phyloP scores from a whole-genome alignment of 768 basidiomycete species.

The Suillus paluster region DNA sequence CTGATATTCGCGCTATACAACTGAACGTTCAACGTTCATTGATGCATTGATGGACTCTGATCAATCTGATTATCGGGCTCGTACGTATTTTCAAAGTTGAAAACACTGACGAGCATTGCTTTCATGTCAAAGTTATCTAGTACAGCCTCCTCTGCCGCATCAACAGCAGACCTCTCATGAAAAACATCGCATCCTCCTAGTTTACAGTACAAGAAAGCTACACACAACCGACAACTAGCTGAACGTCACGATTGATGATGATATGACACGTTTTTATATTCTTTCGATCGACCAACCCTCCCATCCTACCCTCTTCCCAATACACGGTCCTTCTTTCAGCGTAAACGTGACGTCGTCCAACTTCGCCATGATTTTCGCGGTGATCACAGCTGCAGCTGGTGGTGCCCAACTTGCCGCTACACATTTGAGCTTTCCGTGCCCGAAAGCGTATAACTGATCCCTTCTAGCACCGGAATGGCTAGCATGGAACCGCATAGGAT shows the following conservation, averaged over 20 bases:
- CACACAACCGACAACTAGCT: background rate
- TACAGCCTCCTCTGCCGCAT: too few relatives aligned
- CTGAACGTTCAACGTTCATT: too few relatives aligned
- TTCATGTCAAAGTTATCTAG: background rate
- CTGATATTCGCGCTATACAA: too few relatives aligned
- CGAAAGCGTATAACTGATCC: conserved; percentile 46
- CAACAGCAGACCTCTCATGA: background rate
- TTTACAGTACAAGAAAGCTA: background rate
- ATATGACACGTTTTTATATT: too few relatives aligned
- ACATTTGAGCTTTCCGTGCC: conserved; percentile 47
- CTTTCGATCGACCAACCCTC: conserved; percentile 37
- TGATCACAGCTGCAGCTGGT: conserved; percentile 48
- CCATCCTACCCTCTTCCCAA: conserved; percentile 50
- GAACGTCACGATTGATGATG: too few relatives aligned
- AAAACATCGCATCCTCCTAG: background rate
- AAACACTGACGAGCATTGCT: background rate
- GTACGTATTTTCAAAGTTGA: too few relatives aligned
- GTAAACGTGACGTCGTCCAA: conserved; percentile 24
- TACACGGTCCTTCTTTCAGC: conserved; percentile 32
- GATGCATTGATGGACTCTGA: too few relatives aligned
- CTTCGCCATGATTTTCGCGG: conserved; percentile 40
- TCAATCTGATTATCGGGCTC: too few relatives aligned
- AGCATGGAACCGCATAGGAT: conserved; percentile 41
- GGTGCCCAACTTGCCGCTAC: conserved; percentile 55
- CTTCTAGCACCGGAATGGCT: conserved; percentile 19